Conservation (phyloP, 495 filamentous ascomycete species). For the Monascus purpureus region DNA sequence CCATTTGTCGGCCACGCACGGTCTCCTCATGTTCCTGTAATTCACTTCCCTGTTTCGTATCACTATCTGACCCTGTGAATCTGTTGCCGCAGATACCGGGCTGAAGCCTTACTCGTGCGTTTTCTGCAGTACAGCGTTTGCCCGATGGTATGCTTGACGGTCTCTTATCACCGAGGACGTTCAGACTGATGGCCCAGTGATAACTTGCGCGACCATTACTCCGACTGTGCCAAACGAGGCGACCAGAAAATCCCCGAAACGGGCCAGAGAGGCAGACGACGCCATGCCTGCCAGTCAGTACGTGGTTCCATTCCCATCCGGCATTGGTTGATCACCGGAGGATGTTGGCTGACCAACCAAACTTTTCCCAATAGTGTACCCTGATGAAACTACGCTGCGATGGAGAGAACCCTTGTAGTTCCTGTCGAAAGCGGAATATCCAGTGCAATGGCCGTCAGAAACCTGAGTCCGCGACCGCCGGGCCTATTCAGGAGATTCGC, state of each 20-base stretch:
- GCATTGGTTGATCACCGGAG: background rate
- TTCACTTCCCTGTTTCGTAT: too few relatives aligned
- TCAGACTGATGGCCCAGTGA: conserved; percentile 15
- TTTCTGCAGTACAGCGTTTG: conserved; percentile 31
- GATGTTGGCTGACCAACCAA: background rate
- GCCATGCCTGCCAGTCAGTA: conserved; percentile 35
- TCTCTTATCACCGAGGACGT: background rate
- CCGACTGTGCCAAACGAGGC: conserved; percentile 26
- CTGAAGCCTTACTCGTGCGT: conserved; percentile 32
- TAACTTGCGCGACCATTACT: conserved; percentile 33
- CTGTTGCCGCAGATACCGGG: conserved; percentile 22
- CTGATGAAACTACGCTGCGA: conserved; percentile 40
- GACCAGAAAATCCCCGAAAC: conserved; percentile 31
- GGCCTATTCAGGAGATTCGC: conserved; percentile 3
- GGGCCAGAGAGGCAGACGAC: conserved; percentile 29
- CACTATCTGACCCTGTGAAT: conserved; percentile 7
- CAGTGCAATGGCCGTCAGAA: conserved; percentile 27
- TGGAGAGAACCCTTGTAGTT: conserved; percentile 31
- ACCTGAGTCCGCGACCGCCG: conserved; percentile 4
- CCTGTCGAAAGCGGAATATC: conserved; percentile 30
- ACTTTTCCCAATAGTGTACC: conserved; percentile 22
- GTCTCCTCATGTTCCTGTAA: background rate
- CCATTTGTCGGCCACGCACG: background rate
- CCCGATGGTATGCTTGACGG: conserved; percentile 21
- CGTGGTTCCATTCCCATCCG: conserved; percentile 1